Base-by-base conservation (phyloP, 1,284 basidiomycete genomes). In the Ceratobasidium papillatum region DNA sequence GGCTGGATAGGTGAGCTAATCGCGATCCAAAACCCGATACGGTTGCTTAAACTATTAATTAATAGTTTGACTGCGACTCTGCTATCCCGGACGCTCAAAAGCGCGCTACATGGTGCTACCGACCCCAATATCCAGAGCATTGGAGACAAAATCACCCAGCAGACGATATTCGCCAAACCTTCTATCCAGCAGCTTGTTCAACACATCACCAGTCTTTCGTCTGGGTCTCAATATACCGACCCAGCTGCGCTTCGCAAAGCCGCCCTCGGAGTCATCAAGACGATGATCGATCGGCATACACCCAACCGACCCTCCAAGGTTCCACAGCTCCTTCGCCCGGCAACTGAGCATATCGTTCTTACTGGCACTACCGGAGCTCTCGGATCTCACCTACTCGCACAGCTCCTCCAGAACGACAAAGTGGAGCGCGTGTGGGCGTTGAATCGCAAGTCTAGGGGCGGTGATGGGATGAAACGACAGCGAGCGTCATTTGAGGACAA, bases 311-410 rank as follows among this genome's bases (percentile, higher is more conserved):
- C 52, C 3, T 11, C 12, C 22, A 12, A 22, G 22, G 52, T 27
- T 11, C 61, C 61, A 19, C 9, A n/a, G 51, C 12, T 19, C 47
- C 9, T 17, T 1, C 22, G 30, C 27, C 38, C 30, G 17, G 30
- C 14, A 17, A 51, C 47, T 7, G 63, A 82, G 12, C 78, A 78
- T 3, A 77, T 82, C 0, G 62, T 83, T 4, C 56, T 83, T 27
- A 83, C 82, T 2, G 82, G 82, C 1, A 81, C 80, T 5, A 83
- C 82, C n/a, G 82, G 82, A 1, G 80, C 78, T 52, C 74, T 83
- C 0, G 82, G 82, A 2, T 79, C 79, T 0, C 73, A 78, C 41
- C 64, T 82, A 9, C 78, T 83, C 8, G 78, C 78, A 0, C 72
- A 77, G 38, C 74, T 83, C 1, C 68, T 81, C 0, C 68, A 30